Evolutionary conservation across 2,329 filamentous ascomycete species (phyloP), one percentile per base, ranked within the genome.

Genomic region (Thelonectria discophora): DNA sequence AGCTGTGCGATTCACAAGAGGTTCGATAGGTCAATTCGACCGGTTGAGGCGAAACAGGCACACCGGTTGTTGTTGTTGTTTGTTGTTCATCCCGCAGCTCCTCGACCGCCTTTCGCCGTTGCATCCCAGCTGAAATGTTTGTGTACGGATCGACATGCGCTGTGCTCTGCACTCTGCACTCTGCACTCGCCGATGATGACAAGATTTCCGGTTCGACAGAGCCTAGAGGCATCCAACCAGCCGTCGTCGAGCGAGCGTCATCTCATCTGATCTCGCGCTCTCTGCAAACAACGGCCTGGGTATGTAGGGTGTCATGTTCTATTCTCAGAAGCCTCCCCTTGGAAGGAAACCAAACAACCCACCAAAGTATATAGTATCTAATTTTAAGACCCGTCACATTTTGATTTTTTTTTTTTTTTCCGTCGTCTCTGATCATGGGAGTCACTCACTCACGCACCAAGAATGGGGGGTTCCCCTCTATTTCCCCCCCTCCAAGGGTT

Each of bases 101-200:
- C 64, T 58, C 55, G 59, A 65, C 67, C 65, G 57, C 60, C 63
- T 60, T 61, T 48, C 24, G 65, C 58, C 45, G 62, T 66, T 66
- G 37, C 46, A 18, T 53, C 42, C 40, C 48, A 57, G 46, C 34
- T 49, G 55, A 12, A 12, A 17, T 37, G n/a, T 49, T 20, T 49
- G 54, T 30, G 27, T 30, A 30, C 27, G 27, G 27, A 30, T 7
- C 5, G 6, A 30, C 27, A 30, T 30, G 27, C 27, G 27, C 27
- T 30, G 27, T 30, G 9, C 21, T 24, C 21, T 24, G 21, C 21
- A 24, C 21, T 24, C 21, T 30, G 45, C n/a, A n/a, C 21, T 24
- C 21, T 24, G 21, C 21, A 24, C 21, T 24, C 21, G 45, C 50
- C 37, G 37, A 43, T 37, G 34, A 37, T 37, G 34, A 37, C 11